Evolutionary conservation across 2,329 filamentous ascomycete species (phyloP).

Genomic region (Onygenales sp.): DNA sequence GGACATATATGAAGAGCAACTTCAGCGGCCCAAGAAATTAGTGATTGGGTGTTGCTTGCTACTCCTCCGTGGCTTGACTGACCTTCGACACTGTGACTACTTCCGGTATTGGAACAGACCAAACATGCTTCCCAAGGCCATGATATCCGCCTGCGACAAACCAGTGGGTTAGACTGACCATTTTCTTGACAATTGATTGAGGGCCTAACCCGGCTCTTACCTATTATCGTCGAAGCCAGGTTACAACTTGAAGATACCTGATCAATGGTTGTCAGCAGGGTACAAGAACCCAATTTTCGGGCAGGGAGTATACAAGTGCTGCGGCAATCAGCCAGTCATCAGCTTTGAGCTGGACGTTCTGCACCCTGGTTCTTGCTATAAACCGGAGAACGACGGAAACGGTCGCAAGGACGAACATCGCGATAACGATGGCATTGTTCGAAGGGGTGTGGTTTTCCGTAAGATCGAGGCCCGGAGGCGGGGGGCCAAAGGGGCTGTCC

Average conservation of each 20-base stretch:
- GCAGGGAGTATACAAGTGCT: constrained; percentile 5
- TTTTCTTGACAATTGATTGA: neutral
- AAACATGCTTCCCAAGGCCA: constrained; percentile 6
- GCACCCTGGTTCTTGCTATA: constrained; percentile 3
- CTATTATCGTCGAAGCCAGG: neutral
- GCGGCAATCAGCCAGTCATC: constrained; percentile 12
- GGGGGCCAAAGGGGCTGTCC: neutral
- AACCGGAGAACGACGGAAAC: constrained; percentile 9
- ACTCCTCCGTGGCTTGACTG: neutral
- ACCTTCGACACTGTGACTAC: constrained; percentile 1
- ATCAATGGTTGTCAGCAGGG: neutral
- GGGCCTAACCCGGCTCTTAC: neutral
- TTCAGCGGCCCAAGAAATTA: neutral
- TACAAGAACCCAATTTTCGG: neutral
- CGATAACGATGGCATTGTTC: constrained; percentile 2
- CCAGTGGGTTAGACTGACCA: neutral
- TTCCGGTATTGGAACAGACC: neutral
- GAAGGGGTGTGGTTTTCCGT: constrained; percentile 6
- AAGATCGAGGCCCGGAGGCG: constrained; percentile 8
- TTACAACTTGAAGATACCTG: neutral
- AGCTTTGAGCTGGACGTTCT: constrained; percentile 1
- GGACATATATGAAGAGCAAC: constrained; percentile 2
- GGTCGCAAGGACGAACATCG: constrained; percentile 7
- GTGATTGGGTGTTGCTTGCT: neutral
- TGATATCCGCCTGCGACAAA: neutral